Evolutionary conservation across 257 asterid genomes (phyloP).

Genomic region (Euphrasia confusa): DNA sequence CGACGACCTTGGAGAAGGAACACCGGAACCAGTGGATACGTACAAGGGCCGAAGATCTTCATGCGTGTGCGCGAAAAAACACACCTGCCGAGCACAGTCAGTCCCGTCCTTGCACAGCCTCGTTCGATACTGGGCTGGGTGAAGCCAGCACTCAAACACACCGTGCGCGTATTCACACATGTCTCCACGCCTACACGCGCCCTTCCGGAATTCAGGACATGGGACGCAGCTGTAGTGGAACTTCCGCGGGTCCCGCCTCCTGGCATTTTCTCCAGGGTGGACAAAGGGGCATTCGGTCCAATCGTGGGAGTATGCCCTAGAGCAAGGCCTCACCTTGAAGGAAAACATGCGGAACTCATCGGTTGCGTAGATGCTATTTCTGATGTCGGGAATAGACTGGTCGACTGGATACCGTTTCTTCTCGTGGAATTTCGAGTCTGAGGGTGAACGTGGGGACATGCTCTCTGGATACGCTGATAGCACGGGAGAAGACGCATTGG

Average conservation of each 20-base stretch:
- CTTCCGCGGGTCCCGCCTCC: constrained; percentile 91
- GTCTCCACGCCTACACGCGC: constrained; percentile 92
- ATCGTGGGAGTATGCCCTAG: constrained; percentile 96
- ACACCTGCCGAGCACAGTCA: constrained; percentile 74
- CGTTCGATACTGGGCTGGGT: constrained; percentile 93
- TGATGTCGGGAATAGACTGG: constrained; percentile 89
- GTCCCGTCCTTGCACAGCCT: constrained; percentile 88
- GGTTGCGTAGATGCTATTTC: constrained; percentile 72
- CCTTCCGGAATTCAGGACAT: constrained; percentile 94
- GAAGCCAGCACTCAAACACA: constrained; percentile 98
- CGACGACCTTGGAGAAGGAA: constrained; percentile 78
- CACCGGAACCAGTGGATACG: constrained; percentile 88
- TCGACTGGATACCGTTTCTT: constrained; percentile 86
- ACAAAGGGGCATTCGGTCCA: constrained; percentile 99
- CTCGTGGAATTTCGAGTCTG: constrained; percentile 42
- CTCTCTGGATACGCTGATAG: constrained; percentile 60
- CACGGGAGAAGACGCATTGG: constrained; percentile 58
- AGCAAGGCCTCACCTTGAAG: constrained; percentile 91
- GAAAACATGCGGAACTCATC: constrained; percentile 95
- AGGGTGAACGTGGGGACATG: constrained; percentile 68
- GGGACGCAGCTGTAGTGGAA: constrained; percentile 95
- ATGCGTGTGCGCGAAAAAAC: constrained; percentile 82
- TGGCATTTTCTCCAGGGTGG: constrained; percentile 97
- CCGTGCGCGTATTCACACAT: constrained; percentile 99
- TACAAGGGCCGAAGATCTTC: constrained; percentile 92